These are phyloP conservation scores for Acanthochlamys bracteata DNA, from an alignment of 106 monocot species.

Conservation along the genomic window DNA sequence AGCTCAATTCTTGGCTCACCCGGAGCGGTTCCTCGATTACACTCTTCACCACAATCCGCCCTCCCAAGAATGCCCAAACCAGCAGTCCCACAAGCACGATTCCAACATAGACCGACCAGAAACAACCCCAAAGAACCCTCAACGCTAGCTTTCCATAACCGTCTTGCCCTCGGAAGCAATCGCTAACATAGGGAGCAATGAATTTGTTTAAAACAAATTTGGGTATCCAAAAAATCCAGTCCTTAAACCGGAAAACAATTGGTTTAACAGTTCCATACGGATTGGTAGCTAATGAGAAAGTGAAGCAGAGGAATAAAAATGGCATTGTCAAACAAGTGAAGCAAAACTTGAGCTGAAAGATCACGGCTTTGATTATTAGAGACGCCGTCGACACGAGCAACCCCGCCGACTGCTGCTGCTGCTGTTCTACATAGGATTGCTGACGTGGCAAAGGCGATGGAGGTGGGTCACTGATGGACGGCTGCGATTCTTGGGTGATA, in stretches of 20 bases:
- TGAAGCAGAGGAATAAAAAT: slow-evolving; percentile 29
- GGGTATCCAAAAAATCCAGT: slow-evolving; percentile 11
- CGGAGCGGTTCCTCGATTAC: slow-evolving; percentile 62
- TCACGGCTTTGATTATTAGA: slow-evolving; percentile 49
- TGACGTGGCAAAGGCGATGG: not conserved
- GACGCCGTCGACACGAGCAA: slow-evolving; percentile 24
- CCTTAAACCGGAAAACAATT: slow-evolving; percentile 6
- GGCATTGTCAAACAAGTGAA: slow-evolving; percentile 35
- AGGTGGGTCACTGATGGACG: not conserved
- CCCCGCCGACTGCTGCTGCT: slow-evolving; percentile 3
- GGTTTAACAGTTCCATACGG: slow-evolving; percentile 43
- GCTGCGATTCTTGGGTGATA: not conserved
- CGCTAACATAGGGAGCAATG: slow-evolving; percentile 3
- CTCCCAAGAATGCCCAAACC: slow-evolving; percentile 38
- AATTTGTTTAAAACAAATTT: slow-evolving; percentile 8
- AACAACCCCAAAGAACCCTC: slow-evolving; percentile 39
- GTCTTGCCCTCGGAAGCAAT: slow-evolving; percentile 10
- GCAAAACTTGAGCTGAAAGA: slow-evolving; percentile 49
- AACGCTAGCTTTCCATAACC: slow-evolving; percentile 22
- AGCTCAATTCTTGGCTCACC: slow-evolving; percentile 45
- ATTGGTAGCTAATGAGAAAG: slow-evolving; percentile 37
- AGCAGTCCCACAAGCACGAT: slow-evolving; percentile 40
- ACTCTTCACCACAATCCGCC: slow-evolving; percentile 29
- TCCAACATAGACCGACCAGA: slow-evolving; percentile 66
- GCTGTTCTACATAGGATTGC: not conserved